Evolutionary conservation across 371 early-diverging fungal genomes (phyloP).

Genomic region (Choanephora cucurbitarum): DNA sequence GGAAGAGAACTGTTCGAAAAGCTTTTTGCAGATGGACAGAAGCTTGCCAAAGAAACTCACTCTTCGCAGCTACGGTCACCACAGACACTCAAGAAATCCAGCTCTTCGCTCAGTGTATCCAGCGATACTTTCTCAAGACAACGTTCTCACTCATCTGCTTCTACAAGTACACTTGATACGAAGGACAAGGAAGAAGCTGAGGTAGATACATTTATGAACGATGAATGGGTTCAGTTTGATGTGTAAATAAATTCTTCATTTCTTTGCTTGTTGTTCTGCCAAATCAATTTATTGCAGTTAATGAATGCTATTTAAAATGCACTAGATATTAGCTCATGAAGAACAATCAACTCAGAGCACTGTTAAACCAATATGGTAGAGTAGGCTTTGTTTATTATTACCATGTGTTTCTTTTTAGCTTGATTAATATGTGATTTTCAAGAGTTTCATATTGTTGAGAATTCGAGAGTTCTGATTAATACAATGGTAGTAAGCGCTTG

Average conservation of each 20-base stretch:
- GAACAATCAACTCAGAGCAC: no score
- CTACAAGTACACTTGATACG: slow-evolving; percentile 9
- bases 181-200: slow-evolving; percentile 29
- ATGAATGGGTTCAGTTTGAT: slow-evolving; percentile 45
- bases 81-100: slow-evolving; percentile 4
- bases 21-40: slow-evolving; percentile 57
- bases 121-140: slow-evolving; percentile 7
- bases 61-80: background rate
- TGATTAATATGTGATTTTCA: no score
- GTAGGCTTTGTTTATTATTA: no score
- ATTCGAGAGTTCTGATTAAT: no score
- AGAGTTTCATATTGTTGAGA: no score
- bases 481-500: no score
- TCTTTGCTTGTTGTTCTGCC: background rate
- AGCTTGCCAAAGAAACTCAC: slow-evolving; percentile 36
- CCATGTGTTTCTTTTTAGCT: no score
- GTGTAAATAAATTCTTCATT: slow-evolving; percentile 16
- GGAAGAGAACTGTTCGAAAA: slow-evolving; percentile 63
- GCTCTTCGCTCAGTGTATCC: slow-evolving; percentile 1
- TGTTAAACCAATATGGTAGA: no score
- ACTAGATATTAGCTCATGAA: no score
- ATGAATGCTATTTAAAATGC: no score
- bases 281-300: no score
- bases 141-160: slow-evolving; percentile 14
- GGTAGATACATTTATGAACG: slow-evolving; percentile 33